Percentiles rank a stretch among this genome's conserved stretches.
Evolutionary conservation across 805 yeast species (phyloP).

Genomic region (Teunomyces barrocoloradensis): DNA sequence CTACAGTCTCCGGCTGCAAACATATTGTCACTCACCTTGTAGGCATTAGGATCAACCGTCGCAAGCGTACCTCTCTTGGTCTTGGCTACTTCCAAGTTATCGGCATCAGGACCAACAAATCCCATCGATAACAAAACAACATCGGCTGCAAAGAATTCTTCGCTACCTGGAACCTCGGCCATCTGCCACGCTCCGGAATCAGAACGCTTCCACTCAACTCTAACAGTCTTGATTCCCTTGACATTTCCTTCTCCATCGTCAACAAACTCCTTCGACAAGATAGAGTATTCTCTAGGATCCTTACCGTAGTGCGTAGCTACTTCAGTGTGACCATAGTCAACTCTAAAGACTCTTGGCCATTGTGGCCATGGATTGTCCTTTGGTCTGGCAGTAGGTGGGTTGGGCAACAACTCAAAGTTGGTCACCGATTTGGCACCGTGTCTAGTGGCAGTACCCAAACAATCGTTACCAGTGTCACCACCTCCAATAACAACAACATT

Average conservation of each 20-base stretch:
- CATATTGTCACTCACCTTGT: constrained; percentile 68
- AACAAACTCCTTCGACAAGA: constrained; percentile 90
- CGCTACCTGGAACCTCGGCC: constrained; percentile 95
- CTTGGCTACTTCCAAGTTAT: constrained; percentile 63
- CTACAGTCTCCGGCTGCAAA: constrained; percentile 99
- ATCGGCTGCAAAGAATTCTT: constrained; percentile 93
- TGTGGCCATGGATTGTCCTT: constrained; percentile 99
- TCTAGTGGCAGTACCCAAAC: constrained; percentile 95
- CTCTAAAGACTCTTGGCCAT: constrained; percentile 98
- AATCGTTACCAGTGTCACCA: constrained; percentile 99
- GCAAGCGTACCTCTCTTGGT: constrained; percentile 84
- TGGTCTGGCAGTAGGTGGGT: constrained; percentile 81
- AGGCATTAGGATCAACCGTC: constrained; percentile 58
- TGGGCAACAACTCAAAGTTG: constrained; percentile 92
- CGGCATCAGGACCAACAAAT: constrained; percentile 92
- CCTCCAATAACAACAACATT: constrained; percentile 97
- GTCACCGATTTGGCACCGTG: constrained; percentile 94
- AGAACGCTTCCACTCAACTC: constrained; percentile 97
- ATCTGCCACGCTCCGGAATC: constrained; percentile 98
- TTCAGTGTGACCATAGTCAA: constrained; percentile 96
- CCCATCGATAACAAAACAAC: constrained; percentile 95
- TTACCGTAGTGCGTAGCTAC: constrained; percentile 92
- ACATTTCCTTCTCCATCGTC: constrained; percentile 95
- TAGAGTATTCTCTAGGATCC: constrained; percentile 97
- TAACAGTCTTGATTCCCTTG: constrained; percentile 89